Conservation (phyloP, 176 grass and related monocot species). For the Zizania latifolia region DNA sequence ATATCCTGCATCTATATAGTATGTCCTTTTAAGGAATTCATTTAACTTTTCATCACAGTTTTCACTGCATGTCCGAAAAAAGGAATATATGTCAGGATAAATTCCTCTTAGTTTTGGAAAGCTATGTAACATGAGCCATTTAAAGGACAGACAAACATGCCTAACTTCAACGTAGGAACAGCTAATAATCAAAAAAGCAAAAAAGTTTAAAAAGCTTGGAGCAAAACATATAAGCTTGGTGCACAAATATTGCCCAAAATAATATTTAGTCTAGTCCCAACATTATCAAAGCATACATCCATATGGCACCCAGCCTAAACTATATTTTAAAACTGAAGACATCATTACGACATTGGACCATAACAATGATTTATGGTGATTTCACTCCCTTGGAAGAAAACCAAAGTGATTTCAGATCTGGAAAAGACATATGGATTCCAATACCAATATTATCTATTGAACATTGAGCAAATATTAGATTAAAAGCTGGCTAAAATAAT, state of each 20-base stretch:
- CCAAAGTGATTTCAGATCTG: background rate
- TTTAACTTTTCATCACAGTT: constrained; percentile 88
- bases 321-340: background rate
- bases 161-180: background rate
- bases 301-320: background rate
- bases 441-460: background rate
- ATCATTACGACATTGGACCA: background rate
- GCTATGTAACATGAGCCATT: background rate
- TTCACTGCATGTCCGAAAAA: constrained; percentile 55
- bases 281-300: background rate
- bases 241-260: background rate
- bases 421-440: background rate
- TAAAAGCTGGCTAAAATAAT: background rate
- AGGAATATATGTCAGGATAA: background rate
- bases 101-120: background rate
- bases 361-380: background rate
- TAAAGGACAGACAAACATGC: background rate
- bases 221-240: background rate
- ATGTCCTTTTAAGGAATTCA: constrained; percentile 79
- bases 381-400: background rate
- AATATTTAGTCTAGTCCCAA: background rate
- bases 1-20: constrained; percentile 76
- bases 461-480: background rate
- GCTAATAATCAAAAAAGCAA: background rate
- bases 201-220: background rate